Base-by-base conservation (phyloP, 1,284 basidiomycete genomes). In the Termitomyces sp. region DNA sequence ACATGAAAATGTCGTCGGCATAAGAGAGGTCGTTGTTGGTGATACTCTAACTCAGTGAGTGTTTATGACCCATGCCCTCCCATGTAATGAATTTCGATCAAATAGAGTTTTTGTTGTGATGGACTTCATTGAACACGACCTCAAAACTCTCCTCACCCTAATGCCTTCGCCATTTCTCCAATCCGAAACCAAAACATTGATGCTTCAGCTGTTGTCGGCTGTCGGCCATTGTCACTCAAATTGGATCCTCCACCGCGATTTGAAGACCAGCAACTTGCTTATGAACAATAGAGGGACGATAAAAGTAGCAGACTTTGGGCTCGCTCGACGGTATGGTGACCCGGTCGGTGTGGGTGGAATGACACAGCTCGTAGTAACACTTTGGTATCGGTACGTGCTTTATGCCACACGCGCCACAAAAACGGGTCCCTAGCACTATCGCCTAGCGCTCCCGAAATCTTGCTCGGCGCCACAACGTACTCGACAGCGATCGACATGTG, bases 81-180 rank as follows among this genome's bases (percentile, higher is more conserved):
- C n/a, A 53, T 66, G 63, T 65, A 60, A 61, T 64, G 63, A 60
- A 64, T 57, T 46, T 38, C 53, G 45, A 51, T 47, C 52, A 38
- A 39, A 18, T 40, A 53, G 93, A 76, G 93, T 98, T 50, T 99
- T 94, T 71, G 93, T 99, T 57, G 95, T 97, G 30, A 98, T 98
- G 94, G 96, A 98, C 65, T 99, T 99, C 66, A 95, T 99, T 66
- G 97, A 99, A 71, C 97, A 99, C 69, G 96, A 99, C 68, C 85
- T 99, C 66, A 99, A 99, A 72, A 91, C 94, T 1, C 79, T 99
- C 46, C 79, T 99, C 50, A 90, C 88, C 10, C 77, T 91, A 57
- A 97, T 97, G 93, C 91, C 93, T 1, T 83, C 88, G 35, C 93
- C 96, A 0, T 99, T 99, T 72, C 74, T 97, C 26, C 93, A 95